A percentile compares a stretch with the other conserved stretches of the same genome.
These are phyloP conservation scores for Clavispora santaluciae DNA, from an alignment of 805 yeast species.

Conservation along the genomic window DNA sequence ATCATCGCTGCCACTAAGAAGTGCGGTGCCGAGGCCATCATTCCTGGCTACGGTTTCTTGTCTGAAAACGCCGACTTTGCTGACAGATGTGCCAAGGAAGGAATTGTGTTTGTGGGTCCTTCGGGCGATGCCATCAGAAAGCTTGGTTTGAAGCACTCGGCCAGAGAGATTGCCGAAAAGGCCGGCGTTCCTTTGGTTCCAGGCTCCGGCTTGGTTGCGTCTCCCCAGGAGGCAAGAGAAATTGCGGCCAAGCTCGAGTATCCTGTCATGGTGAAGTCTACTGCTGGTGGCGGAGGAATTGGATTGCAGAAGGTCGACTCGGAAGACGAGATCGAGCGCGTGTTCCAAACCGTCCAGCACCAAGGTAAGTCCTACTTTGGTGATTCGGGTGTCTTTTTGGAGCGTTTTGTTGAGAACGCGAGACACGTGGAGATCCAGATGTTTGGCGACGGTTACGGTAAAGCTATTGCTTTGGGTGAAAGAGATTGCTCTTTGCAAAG, in stretches of 20 bases:
- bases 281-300: slow-evolving; percentile 99
- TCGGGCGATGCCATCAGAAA: slow-evolving; percentile 88
- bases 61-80: slow-evolving; percentile 97
- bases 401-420: slow-evolving; percentile 90
- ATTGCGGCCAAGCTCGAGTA: slow-evolving; percentile 74
- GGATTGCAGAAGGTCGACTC: slow-evolving; percentile 92
- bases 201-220: slow-evolving; percentile 81
- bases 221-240: slow-evolving; percentile 67
- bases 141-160: slow-evolving; percentile 93
- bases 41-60: slow-evolving; percentile 96
- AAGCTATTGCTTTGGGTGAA: slow-evolving; percentile 92
- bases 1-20: slow-evolving; percentile 80
- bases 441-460: slow-evolving; percentile 93
- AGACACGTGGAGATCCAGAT: slow-evolving; percentile 96
- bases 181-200: slow-evolving; percentile 98
- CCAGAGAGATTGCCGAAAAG: slow-evolving; percentile 83
- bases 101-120: slow-evolving; percentile 94
- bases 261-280: slow-evolving; percentile 94
- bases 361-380: slow-evolving; percentile 93
- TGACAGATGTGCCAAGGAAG: slow-evolving; percentile 77
- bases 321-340: slow-evolving; percentile 73
- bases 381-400: slow-evolving; percentile 92
- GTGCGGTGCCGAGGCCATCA: slow-evolving; percentile 87
- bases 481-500: slow-evolving; percentile 97
- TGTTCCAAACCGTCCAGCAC: slow-evolving; percentile 86